Percentiles rank a stretch among this genome's conserved stretches.
Evolutionary conservation across 2,329 filamentous ascomycete genomes (phyloP).

Genomic region (Colletotrichum tamarilloi): DNA sequence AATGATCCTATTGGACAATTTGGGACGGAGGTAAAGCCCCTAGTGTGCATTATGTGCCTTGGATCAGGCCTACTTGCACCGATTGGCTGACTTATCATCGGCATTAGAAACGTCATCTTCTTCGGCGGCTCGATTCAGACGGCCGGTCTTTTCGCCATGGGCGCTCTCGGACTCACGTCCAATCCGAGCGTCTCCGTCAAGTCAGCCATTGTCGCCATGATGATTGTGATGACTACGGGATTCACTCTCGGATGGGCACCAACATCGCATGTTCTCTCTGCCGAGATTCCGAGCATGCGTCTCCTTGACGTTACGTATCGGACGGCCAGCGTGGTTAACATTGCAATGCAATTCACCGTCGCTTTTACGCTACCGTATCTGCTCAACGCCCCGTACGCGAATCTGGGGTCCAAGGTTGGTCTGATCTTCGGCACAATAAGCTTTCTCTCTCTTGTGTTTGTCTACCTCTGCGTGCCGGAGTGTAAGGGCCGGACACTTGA

Average conservation of each 20-base stretch:
- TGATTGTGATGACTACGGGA: constrained; percentile 44
- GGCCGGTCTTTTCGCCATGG: constrained; percentile 3
- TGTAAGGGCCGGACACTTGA: constrained; percentile 76
- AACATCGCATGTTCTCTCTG: constrained; percentile 47
- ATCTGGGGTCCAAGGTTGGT: constrained; percentile 41
- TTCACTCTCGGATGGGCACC: constrained; percentile 49
- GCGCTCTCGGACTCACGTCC: constrained; percentile 9
- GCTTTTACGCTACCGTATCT: constrained; percentile 52
- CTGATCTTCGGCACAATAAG: constrained; percentile 21
- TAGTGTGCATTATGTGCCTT: neutral
- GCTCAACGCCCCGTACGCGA: constrained; percentile 47
- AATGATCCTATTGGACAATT: constrained; percentile 36
- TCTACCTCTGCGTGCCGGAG: constrained; percentile 50
- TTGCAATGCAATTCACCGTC: constrained; percentile 44
- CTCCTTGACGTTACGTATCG: constrained; percentile 45
- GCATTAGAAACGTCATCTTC: neutral
- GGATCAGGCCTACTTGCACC: neutral
- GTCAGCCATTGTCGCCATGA: constrained; percentile 46
- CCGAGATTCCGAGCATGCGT: constrained; percentile 46
- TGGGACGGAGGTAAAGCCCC: constrained; percentile 34
- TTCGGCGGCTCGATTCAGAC: constrained; percentile 13
- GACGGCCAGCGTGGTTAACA: neutral
- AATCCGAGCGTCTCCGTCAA: constrained; percentile 37
- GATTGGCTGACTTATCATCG: constrained; percentile 19
- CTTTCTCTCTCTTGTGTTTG: neutral